phyloP scores from a whole-genome alignment of 176 grass and related monocot species.

The Musa itinerans region DNA sequence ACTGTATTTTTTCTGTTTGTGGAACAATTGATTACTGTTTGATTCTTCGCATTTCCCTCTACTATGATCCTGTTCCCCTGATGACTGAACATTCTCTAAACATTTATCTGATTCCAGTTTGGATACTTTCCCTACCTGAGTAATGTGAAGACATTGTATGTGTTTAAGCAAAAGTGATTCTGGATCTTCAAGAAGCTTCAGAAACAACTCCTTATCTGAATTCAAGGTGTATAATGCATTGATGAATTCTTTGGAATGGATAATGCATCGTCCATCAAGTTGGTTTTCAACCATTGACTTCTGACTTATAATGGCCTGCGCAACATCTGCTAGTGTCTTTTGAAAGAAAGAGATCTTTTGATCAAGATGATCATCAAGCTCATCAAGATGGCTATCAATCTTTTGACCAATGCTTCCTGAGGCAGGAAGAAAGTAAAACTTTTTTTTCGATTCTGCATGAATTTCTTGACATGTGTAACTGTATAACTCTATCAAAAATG shows the following conservation, averaged over 20 bases:
- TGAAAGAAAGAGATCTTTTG: background rate
- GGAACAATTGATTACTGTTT: conserved; percentile 21
- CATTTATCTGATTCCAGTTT: conserved; percentile 7
- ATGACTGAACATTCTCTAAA: conserved; percentile 19
- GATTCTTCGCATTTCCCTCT: conserved; percentile 25
- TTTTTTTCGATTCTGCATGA: conserved; percentile 58
- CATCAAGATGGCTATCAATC: conserved; percentile 59
- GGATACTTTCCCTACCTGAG: background rate
- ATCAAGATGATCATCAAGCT: conserved; percentile 26
- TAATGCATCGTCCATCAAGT: conserved; percentile 27
- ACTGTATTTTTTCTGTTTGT: conserved; percentile 42
- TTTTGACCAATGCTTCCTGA: conserved; percentile 59
- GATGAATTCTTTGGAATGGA: conserved; percentile 72
- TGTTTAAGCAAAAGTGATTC: conserved; percentile 54
- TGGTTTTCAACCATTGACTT: conserved; percentile 32
- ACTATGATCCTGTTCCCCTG: conserved; percentile 14
- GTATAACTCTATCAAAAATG: conserved; percentile 78
- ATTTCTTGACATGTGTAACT: conserved; percentile 43
- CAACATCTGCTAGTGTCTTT: conserved; percentile 15
- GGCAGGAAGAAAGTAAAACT: conserved; percentile 46
- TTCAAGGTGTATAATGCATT: conserved; percentile 77
- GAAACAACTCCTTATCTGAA: conserved; percentile 81
- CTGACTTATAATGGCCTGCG: conserved; percentile 28
- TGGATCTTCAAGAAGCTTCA: conserved; percentile 84
- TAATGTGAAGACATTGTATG: conserved; percentile 50